These are phyloP conservation scores for Solanum commersonii DNA, from an alignment of 257 asterid genomes.

Conservation along the genomic window DNA sequence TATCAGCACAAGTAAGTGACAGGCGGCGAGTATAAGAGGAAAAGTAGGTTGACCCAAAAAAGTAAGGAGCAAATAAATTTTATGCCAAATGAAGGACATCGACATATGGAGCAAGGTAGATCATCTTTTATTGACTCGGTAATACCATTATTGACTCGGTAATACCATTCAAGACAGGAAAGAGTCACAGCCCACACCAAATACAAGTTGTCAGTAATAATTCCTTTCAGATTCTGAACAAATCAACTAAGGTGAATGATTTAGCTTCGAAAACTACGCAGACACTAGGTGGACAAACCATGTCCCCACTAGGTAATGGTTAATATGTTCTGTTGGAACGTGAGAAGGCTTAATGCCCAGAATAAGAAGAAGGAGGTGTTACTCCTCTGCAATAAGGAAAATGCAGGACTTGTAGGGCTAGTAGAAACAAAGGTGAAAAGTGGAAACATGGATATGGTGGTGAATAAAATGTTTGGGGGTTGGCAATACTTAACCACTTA, in stretches of 20 bases:
- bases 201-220: neutral
- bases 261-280: neutral
- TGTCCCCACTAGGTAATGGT: neutral
- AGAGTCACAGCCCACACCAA: neutral
- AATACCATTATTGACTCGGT: neutral
- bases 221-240: no score
- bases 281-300: neutral
- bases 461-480: neutral
- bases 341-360: neutral
- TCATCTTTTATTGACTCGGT: neutral
- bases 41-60: neutral
- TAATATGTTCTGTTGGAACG: neutral
- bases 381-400: neutral
- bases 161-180: neutral
- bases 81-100: neutral
- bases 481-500: neutral
- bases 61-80: no score
- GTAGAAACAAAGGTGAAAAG: neutral
- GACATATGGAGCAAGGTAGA: neutral
- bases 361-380: neutral
- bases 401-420: neutral
- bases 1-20: no score
- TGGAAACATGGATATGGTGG: neutral
- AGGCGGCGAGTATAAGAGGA: neutral
- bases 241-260: neutral